Percentiles rank a stretch among this genome's conserved stretches.
phyloP scores from a whole-genome alignment of 768 basidiomycete genomes.

The Hygrocybe punicea region DNA sequence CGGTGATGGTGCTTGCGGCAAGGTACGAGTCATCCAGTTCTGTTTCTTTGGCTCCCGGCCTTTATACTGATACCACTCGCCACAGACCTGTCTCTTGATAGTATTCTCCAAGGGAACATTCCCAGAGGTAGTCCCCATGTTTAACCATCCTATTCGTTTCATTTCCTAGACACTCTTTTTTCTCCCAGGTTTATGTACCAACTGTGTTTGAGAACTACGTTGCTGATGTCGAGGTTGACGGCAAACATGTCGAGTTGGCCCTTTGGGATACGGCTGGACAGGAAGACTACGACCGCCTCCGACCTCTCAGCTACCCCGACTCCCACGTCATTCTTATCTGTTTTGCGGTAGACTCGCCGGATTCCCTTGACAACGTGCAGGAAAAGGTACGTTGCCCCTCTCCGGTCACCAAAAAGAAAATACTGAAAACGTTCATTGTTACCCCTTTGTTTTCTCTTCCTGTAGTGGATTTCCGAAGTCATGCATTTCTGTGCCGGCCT shows the following conservation, averaged over 20 bases:
- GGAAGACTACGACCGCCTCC: slow-evolving; percentile 98
- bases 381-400: slow-evolving; percentile 76
- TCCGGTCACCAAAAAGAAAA: background rate
- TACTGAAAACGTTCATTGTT: background rate
- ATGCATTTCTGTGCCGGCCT: slow-evolving; percentile 95
- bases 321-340: slow-evolving; percentile 99
- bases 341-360: slow-evolving; percentile 96
- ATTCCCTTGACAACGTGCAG: slow-evolving; percentile 98
- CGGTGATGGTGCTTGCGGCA: slow-evolving; percentile 96
- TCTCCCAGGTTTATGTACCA: slow-evolving; percentile 87
- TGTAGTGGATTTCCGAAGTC: slow-evolving; percentile 97
- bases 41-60: background rate
- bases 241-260: slow-evolving; percentile 96
- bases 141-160: background rate
- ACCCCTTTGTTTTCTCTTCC: slow-evolving; percentile 4
- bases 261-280: slow-evolving; percentile 99
- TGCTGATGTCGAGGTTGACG: slow-evolving; percentile 97
- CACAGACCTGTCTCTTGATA: slow-evolving; percentile 86
- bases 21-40: slow-evolving; percentile 48
- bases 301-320: slow-evolving; percentile 97
- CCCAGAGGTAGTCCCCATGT: slow-evolving; percentile 70
- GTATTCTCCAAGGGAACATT: slow-evolving; percentile 97
- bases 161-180: background rate
- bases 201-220: slow-evolving; percentile 99
- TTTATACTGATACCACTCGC: background rate